Percentiles rank a stretch among this genome's conserved stretches.
These are phyloP conservation scores for Adansonia digitata DNA, from an alignment of 345 rosid species.

Conservation along the genomic window DNA sequence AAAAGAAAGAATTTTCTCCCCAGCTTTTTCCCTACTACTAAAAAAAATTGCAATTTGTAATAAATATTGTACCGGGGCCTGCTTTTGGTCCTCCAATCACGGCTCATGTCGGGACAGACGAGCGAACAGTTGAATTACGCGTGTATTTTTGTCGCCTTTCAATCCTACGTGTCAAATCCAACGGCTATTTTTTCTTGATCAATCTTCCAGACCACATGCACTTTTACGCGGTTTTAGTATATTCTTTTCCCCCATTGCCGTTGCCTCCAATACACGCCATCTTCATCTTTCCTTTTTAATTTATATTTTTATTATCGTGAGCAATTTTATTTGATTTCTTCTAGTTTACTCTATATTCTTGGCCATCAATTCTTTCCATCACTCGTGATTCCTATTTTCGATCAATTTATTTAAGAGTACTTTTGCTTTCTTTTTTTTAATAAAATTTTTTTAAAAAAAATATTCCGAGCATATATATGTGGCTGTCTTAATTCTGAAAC, in stretches of 20 bases:
- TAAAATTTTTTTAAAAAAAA: no score
- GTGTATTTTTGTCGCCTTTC: background rate
- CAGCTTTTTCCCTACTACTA: background rate
- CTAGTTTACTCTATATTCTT: background rate
- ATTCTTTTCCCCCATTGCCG: background rate
- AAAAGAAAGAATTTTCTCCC: background rate
- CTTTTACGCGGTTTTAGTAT: slow-evolving; percentile 1
- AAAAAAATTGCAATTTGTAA: no score
- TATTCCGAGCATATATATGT: no score
- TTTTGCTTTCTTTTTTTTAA: no score
- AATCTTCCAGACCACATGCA: background rate
- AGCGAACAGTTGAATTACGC: background rate
- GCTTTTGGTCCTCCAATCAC: background rate
- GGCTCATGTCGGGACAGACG: background rate
- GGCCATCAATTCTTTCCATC: no score
- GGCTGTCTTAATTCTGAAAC: no score
- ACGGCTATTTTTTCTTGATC: background rate
- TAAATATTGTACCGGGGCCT: background rate
- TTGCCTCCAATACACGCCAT: background rate
- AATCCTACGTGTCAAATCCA: background rate
- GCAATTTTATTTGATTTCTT: background rate
- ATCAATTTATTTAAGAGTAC: no score
- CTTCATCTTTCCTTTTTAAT: background rate
- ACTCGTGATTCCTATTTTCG: no score
- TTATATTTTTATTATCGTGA: no score